phyloP scores from a whole-genome alignment of 495 filamentous ascomycete genomes.

The Daldinia concentrica region DNA sequence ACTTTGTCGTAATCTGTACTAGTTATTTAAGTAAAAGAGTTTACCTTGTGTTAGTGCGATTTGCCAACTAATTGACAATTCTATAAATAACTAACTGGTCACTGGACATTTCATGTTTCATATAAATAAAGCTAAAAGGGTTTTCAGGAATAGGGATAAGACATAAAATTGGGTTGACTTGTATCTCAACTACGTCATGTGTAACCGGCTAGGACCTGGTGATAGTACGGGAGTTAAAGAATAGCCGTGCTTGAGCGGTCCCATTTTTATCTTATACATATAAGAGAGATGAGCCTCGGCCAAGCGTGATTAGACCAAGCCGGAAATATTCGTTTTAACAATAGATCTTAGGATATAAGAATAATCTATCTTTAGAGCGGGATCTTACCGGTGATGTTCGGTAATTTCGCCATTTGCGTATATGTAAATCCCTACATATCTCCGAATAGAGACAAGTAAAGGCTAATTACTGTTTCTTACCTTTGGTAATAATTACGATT shows the following conservation, averaged over 20 bases:
- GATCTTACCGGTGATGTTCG: constrained; percentile 18
- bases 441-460: not conserved
- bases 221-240: constrained; percentile 26
- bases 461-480: not conserved
- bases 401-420: constrained; percentile 32
- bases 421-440: constrained; percentile 9
- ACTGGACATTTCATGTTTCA: not conserved
- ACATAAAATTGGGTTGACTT: not conserved
- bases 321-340: constrained; percentile 4
- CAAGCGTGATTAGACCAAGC: not conserved
- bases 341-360: constrained; percentile 17
- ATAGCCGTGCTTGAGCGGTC: constrained; percentile 9
- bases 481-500: not conserved
- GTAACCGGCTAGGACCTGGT: not conserved
- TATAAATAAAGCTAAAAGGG: not conserved
- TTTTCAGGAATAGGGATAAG: no score
- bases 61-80: not conserved
- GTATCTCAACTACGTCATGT: not conserved
- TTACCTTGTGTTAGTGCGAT: not conserved
- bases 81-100: not conserved
- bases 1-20: not conserved
- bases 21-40: not conserved
- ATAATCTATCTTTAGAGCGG: constrained; percentile 13
- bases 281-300: constrained; percentile 20
- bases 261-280: constrained; percentile 1